These are phyloP conservation scores for Cladobotryum protrusum DNA, from an alignment of 2,329 filamentous ascomycete genomes.

Conservation along the genomic window DNA sequence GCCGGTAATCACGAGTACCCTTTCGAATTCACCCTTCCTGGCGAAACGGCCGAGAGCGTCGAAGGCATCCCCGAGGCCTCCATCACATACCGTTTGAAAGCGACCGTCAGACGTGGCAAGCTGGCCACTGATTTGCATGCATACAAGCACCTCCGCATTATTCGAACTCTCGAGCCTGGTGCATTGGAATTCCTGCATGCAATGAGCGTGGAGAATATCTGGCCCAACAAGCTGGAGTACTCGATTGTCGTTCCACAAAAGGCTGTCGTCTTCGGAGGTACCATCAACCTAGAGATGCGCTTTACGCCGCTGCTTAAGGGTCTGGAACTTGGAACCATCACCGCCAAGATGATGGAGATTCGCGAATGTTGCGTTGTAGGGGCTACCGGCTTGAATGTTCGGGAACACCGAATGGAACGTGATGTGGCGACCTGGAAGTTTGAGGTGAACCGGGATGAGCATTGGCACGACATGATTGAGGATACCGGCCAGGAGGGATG, in stretches of 20 bases:
- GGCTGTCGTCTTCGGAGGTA: conserved; percentile 89
- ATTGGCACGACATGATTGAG: conserved; percentile 64
- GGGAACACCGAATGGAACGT: conserved; percentile 57
- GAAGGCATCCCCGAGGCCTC: conserved; percentile 83
- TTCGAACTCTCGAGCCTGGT: conserved; percentile 69
- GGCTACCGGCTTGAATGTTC: conserved; percentile 39
- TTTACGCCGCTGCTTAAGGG: conserved; percentile 87
- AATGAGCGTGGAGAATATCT: conserved; percentile 95
- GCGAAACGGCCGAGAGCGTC: conserved; percentile 74
- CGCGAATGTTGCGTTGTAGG: conserved; percentile 58
- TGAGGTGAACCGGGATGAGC: conserved; percentile 48
- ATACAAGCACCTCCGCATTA: conserved; percentile 70
- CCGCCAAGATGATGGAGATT: conserved; percentile 71
- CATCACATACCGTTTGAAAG: conserved; percentile 86
- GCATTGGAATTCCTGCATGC: conserved; percentile 76
- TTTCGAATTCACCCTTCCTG: conserved; percentile 68
- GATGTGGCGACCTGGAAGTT: conserved; percentile 57
- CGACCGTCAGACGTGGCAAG: conserved; percentile 79
- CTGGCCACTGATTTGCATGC: conserved; percentile 80
- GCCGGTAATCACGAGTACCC: conserved; percentile 81
- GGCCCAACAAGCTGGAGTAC: conserved; percentile 97
- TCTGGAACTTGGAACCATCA: conserved; percentile 75
- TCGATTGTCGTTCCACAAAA: conserved; percentile 90
- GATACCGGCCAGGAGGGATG: conserved; percentile 63
- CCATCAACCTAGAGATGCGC: conserved; percentile 75